These are phyloP conservation scores for Vinca minor DNA, from an alignment of 257 asterid genomes.

Conservation along the genomic window DNA sequence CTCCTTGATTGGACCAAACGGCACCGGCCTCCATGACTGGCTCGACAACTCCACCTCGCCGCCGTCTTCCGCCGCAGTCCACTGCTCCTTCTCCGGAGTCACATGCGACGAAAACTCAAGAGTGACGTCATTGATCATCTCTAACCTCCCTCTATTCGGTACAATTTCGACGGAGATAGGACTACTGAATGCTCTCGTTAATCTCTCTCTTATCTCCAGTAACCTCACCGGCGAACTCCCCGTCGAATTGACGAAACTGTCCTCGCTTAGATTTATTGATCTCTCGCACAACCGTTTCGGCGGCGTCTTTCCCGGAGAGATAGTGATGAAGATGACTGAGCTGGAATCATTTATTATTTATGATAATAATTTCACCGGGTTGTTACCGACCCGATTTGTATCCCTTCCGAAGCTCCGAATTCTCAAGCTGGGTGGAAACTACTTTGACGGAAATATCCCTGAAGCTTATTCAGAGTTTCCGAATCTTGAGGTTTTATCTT, in stretches of 20 bases:
- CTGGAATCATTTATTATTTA: slow-evolving; percentile 58
- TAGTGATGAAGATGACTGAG: slow-evolving; percentile 29
- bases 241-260: slow-evolving; percentile 34
- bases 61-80: slow-evolving; percentile 22
- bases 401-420: slow-evolving; percentile 30
- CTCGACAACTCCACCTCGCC: slow-evolving; percentile 11
- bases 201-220: slow-evolving; percentile 37
- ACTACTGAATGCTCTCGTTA: slow-evolving; percentile 42
- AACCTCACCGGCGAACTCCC: slow-evolving; percentile 72
- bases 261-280: slow-evolving; percentile 39
- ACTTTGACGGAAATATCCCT: slow-evolving; percentile 68
- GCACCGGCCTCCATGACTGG: slow-evolving; percentile 70
- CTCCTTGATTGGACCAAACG: slow-evolving; percentile 40
- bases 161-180: slow-evolving; percentile 67
- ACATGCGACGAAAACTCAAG: slow-evolving; percentile 41
- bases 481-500: slow-evolving; percentile 38
- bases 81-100: slow-evolving; percentile 75
- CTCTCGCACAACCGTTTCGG: slow-evolving; percentile 41
- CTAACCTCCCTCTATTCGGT: slow-evolving; percentile 45
- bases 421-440: slow-evolving; percentile 59
- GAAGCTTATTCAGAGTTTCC: slow-evolving; percentile 51
- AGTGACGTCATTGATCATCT: slow-evolving; percentile 46
- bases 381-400: slow-evolving; percentile 51
- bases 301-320: slow-evolving; percentile 40
- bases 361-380: slow-evolving; percentile 60